These are phyloP conservation scores for Coniochaeta hoffmannii DNA, from an alignment of 2,329 filamentous ascomycete genomes.

Conservation along the genomic window DNA sequence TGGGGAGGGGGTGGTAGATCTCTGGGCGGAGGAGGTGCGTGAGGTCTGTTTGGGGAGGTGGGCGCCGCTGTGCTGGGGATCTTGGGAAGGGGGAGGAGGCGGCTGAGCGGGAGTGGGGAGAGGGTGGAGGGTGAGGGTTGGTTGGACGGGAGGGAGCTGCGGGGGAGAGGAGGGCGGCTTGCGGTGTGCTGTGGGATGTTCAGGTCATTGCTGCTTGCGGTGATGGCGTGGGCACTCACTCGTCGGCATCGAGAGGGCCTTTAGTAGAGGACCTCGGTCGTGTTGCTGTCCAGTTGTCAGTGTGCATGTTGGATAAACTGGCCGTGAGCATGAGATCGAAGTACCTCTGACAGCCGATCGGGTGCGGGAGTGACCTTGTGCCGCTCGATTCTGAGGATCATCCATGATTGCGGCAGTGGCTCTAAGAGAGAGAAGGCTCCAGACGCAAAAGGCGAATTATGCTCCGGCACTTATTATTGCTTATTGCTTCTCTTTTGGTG, in stretches of 20 bases:
- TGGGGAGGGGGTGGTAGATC: slow-evolving; percentile 75
- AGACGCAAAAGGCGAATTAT: no score
- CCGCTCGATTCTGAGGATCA: slow-evolving; percentile 4
- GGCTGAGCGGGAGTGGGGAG: not conserved
- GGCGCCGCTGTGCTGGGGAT: slow-evolving; percentile 27
- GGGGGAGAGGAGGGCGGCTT: slow-evolving; percentile 9
- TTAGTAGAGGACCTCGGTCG: slow-evolving; percentile 64
- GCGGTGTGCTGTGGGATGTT: slow-evolving; percentile 5
- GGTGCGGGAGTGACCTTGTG: slow-evolving; percentile 16
- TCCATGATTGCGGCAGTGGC: slow-evolving; percentile 10
- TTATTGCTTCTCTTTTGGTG: no score
- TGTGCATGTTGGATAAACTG: slow-evolving; percentile 1
- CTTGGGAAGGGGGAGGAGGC: slow-evolving; percentile 8
- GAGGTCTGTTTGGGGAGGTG: slow-evolving; percentile 53
- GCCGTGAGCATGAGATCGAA: not conserved
- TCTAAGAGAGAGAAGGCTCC: no score
- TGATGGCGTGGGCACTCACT: slow-evolving; percentile 45
- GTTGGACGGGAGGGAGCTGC: slow-evolving; percentile 5
- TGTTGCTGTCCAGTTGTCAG: slow-evolving; percentile 31
- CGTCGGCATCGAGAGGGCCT: slow-evolving; percentile 68
- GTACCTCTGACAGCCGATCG: slow-evolving; percentile 17
- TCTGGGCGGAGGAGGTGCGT: slow-evolving; percentile 71
- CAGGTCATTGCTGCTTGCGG: not conserved
- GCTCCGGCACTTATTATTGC: no score
- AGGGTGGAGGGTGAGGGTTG: slow-evolving; percentile 5